Conservation (phyloP, 1,139 yeast genomes). For the Diutina siamensis region DNA sequence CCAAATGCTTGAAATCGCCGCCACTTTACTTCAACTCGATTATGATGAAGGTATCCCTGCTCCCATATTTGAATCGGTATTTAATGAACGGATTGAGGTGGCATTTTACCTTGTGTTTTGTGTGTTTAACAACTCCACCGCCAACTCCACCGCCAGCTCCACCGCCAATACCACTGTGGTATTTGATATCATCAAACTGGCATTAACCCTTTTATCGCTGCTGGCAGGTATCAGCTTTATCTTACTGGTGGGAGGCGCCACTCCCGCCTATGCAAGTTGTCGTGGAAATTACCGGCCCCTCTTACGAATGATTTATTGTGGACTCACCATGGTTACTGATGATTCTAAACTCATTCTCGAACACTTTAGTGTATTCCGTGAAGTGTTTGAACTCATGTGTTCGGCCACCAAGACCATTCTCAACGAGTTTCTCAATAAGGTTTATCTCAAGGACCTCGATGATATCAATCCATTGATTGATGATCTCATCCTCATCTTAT, state of each 20-base stretch:
- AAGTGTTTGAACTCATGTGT: conserved; percentile 46
- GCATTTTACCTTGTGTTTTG: conserved; percentile 54
- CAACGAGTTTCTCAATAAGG: conserved; percentile 46
- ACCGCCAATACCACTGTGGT: neutral
- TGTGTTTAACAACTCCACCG: neutral
- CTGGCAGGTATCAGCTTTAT: neutral
- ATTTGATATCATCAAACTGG: conserved; percentile 3
- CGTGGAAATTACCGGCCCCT: conserved; percentile 38
- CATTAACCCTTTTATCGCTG: neutral
- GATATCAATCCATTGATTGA: conserved; percentile 38
- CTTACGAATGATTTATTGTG: conserved; percentile 43
- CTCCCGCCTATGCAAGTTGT: neutral
- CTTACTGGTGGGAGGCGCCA: neutral
- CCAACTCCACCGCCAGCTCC: neutral
- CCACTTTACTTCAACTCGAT: conserved; percentile 40
- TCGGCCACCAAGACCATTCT: conserved; percentile 46
- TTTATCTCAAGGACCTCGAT: conserved; percentile 25
- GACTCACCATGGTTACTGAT: conserved; percentile 32
- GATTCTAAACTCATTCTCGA: conserved; percentile 33
- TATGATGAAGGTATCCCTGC: conserved; percentile 12
- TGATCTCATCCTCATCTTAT: conserved; percentile 52
- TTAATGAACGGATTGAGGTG: conserved; percentile 54
- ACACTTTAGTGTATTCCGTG: conserved; percentile 39
- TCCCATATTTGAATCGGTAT: conserved; percentile 34
- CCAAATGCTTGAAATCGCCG: conserved; percentile 25